Percentiles rank a stretch among this genome's conserved stretches.
phyloP scores from a whole-genome alignment of 2,329 filamentous ascomycete species.

The Penicillium sumatraense region DNA sequence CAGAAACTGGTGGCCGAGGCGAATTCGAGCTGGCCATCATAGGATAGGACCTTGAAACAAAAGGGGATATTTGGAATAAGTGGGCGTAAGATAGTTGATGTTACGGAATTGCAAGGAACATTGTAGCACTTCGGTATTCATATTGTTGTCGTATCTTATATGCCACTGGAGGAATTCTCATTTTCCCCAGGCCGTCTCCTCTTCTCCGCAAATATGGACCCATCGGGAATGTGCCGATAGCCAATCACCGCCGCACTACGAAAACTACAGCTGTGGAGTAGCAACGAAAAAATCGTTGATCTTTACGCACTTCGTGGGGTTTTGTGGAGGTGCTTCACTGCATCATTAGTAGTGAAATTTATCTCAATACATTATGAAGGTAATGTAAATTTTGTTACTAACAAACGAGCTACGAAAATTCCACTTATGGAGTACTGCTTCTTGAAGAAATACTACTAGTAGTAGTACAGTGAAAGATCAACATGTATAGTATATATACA shows the following conservation, averaged over 20 bases:
- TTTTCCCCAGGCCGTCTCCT: constrained; percentile 9
- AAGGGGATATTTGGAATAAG: not conserved
- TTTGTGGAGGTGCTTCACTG: no score
- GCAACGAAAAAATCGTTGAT: not conserved
- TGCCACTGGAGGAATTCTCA: not conserved
- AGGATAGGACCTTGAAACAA: not conserved
- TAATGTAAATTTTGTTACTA: no score
- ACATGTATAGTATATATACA: no score
- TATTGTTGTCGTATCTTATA: not conserved
- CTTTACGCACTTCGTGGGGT: not conserved
- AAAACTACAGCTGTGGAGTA: not conserved
- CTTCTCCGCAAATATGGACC: constrained; percentile 4
- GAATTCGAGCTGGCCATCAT: not conserved
- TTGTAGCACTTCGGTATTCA: no score
- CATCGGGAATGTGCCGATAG: constrained; percentile 11
- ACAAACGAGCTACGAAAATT: no score
- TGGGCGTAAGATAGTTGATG: not conserved
- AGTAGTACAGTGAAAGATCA: no score
- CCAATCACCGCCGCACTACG: not conserved
- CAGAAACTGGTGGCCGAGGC: not conserved
- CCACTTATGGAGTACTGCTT: no score
- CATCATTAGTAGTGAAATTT: no score
- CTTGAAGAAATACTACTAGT: no score
- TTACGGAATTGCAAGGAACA: not conserved
- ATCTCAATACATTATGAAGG: no score